Evolutionary conservation across 768 basidiomycete genomes (phyloP), one percentile per base, ranked within the genome.

Genomic region (Trametes elegans): DNA sequence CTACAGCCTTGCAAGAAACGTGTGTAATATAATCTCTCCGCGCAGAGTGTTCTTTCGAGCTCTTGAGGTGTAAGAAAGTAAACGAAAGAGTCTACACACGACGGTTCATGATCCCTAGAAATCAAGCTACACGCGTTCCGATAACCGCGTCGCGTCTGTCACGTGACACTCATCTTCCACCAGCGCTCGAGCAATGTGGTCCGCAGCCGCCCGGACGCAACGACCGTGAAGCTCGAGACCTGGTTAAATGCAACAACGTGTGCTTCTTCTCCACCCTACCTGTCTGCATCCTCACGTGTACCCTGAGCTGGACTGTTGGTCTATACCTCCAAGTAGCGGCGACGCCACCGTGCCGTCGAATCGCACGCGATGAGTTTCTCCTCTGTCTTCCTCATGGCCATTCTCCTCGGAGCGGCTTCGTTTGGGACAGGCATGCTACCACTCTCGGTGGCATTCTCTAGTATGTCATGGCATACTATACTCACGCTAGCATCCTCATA

Each of bases 391-490:
- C 43, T 79, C 11, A 85, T 91, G 85, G 78, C 85, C 23, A 70
- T 74, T 38, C 66, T 83, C 4, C 74, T 92, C 36, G 88, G 83
- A 38, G 74, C 73, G 19, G 74, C 77, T 9, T 85, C 86, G 1
- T 90, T 92, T 62, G 77, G 74, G 19, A 76, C 81, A 23, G 93
- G 93, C 31, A 82, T 87, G 61, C 66, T 88, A 31, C 95, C 95
- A 0, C 69, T 97, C 31, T 84, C 81, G 36, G 79, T 92, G 62
- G 71, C 80, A 23, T 83, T 89, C 62, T 87, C 88, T 38, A 83
- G 87, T 88, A 59, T 28, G 81, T 77, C 13, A 5, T 38, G 0
- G 2, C 23, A 44, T 47, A 11, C n/a, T 4, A 1, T 32, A 7
- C 21, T 18, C 2, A 7, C 18, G 5, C 21, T 26, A 3, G 8